Evolutionary conservation across 164 flowering plant species (phyloP).

Genomic region (Pachysandra terminalis): DNA sequence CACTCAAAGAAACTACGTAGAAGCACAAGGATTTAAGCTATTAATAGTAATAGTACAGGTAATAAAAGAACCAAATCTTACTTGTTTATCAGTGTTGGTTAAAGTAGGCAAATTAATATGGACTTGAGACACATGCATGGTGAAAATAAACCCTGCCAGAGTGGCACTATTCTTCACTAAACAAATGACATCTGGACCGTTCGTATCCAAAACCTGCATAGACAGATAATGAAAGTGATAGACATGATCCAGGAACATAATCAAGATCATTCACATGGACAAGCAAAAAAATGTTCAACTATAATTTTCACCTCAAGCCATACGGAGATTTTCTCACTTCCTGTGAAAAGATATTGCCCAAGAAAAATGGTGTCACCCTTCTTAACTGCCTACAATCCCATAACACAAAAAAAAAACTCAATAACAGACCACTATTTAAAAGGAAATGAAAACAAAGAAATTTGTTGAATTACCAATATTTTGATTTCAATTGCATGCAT

Average conservation of each 20-base stretch:
- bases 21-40: no score
- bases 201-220: constrained; percentile 40
- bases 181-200: constrained; percentile 42
- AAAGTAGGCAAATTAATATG: constrained; percentile 45
- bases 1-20: no score
- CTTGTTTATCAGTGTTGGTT: constrained; percentile 46
- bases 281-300: no score
- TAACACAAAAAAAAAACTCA: background rate
- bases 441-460: background rate
- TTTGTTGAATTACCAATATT: background rate
- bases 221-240: background rate
- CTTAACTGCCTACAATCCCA: constrained; percentile 36
- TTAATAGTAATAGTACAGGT: background rate
- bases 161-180: constrained; percentile 49
- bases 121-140: constrained; percentile 42
- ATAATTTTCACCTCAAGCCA: constrained; percentile 48
- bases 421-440: background rate
- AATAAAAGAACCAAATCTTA: constrained; percentile 5
- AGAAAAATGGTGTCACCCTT: constrained; percentile 49
- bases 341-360: constrained; percentile 56
- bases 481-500: no score
- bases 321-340: constrained; percentile 53
- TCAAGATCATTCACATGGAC: background rate
- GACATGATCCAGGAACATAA: constrained; percentile 5
- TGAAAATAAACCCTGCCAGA: constrained; percentile 41